Base-by-base conservation (phyloP, 495 filamentous ascomycete species). In the Lineolata rhizophorae region DNA sequence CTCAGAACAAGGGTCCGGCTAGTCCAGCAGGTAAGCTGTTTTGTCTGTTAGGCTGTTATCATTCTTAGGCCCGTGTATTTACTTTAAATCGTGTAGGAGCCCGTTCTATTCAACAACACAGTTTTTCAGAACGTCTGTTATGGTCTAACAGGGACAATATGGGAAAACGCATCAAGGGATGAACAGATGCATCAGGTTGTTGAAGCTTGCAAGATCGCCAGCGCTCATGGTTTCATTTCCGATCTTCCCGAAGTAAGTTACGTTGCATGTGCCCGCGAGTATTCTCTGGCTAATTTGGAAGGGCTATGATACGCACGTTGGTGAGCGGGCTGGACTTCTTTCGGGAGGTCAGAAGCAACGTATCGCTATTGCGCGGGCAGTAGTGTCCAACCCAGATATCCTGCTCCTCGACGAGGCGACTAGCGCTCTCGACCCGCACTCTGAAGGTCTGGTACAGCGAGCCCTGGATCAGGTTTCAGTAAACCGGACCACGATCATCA, bases 61-160 rank as follows among this genome's bases (percentile, higher is more conserved):
- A 35, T 3, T 18, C 4, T 12, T 2, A 13, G 2, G 2, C 5
- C 5, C 18, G 3, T 21, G 13, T 13, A 12, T 14, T 3, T 26
- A 5, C 15, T 18, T 32, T 3, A 8, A 32, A 32, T 19, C 31
- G 1, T 71, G 37, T 70, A 79, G 46, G 71, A 79, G 36, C 71
- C 72, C 11, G 65, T 73, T 35, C 55, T 81, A 1, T 81, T 81
- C 48, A 73, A 72, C 40, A 60, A 65, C 29, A 66, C 67, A 2
- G 70, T 81, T 22, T 70, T 61, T 40, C 51, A 64, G 18, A 82
- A 80, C 38, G 65, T 80, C 0, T 55, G 60, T 13, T 63, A 67
- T 31, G 74, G 73, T 1, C 53, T 77, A 5, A 50, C 70, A n/a
- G 72, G 72, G 3, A 68, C 70, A 0, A 49, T 58, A 26, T 68